Conservation (phyloP, 345 rosid genomes). For the Luvunga scandens region DNA sequence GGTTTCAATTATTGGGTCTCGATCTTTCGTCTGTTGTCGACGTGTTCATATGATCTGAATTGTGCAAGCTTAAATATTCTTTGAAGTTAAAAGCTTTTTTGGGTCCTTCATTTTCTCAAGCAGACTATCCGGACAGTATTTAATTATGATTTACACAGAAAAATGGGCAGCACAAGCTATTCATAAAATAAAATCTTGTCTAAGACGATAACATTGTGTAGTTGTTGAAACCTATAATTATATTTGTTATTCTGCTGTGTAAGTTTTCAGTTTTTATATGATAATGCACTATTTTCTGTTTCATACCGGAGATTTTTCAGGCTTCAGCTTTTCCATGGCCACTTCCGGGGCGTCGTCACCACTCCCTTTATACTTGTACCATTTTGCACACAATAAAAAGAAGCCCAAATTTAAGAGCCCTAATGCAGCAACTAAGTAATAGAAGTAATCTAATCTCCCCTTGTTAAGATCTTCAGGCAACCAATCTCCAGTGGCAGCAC, state of each 20-base stretch:
- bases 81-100: too few species aligned
- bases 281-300: neutral
- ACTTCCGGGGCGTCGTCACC: neutral
- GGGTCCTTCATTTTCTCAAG: too few species aligned
- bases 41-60: neutral
- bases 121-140: too few species aligned
- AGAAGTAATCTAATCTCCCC: constrained; percentile 46
- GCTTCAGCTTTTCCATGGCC: constrained; percentile 2
- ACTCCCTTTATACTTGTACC: constrained; percentile 43
- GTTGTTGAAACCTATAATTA: neutral
- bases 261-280: neutral
- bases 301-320: constrained; percentile 3
- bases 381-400: constrained; percentile 33
- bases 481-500: constrained; percentile 38
- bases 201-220: too few species aligned
- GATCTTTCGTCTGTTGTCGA: neutral
- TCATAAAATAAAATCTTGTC: neutral
- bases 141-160: too few species aligned
- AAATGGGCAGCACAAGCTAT: neutral
- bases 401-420: constrained; percentile 34
- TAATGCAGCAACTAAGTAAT: constrained; percentile 40
- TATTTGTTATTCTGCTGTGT: too few species aligned
- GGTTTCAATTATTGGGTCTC: neutral
- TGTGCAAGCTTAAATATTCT: too few species aligned
- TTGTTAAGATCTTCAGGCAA: constrained; percentile 50